phyloP scores from a whole-genome alignment of 1,139 yeast species.

The Yamadazyma songkhlaensis region DNA sequence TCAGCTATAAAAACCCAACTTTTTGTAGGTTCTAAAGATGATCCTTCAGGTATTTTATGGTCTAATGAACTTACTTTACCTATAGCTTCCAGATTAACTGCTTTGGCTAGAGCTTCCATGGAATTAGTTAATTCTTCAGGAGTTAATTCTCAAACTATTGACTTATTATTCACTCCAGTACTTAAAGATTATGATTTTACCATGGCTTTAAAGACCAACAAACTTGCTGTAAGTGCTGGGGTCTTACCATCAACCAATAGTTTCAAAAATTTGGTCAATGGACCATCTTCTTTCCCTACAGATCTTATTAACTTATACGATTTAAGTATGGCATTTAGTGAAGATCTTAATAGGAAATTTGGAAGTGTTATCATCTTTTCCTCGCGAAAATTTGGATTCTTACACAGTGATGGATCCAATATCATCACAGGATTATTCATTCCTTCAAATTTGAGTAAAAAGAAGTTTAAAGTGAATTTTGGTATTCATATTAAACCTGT shows the following conservation, averaged over 20 bases:
- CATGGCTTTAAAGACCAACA: conserved; percentile 50
- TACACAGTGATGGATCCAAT: conserved; percentile 50
- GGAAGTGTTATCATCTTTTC: conserved; percentile 61
- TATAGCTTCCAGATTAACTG: conserved; percentile 83
- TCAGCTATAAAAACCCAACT: conserved; percentile 74
- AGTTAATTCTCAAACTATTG: conserved; percentile 44
- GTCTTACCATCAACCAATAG: conserved; percentile 45
- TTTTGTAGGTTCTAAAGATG: conserved; percentile 79
- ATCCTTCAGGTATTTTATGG: conserved; percentile 83
- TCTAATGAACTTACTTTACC: conserved; percentile 69
- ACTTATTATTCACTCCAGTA: conserved; percentile 73
- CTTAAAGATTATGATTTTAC: conserved; percentile 81
- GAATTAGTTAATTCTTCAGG: conserved; percentile 48
- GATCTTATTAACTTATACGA: conserved; percentile 49
- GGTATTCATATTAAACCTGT: conserved; percentile 74
- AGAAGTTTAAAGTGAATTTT: conserved; percentile 75
- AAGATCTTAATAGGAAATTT: conserved; percentile 55
- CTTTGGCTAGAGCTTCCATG: conserved; percentile 75
- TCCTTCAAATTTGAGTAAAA: conserved; percentile 54
- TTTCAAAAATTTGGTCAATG: conserved; percentile 62
- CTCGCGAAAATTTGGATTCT: conserved; percentile 48
- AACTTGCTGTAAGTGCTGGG: conserved; percentile 51
- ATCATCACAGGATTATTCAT: conserved; percentile 79
- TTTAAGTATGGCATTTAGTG: conserved; percentile 51
- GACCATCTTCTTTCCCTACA: conserved; percentile 40